Conservation (phyloP, 225 moss, liverwort and hornwort genomes). For the Lunularia cruciata region DNA sequence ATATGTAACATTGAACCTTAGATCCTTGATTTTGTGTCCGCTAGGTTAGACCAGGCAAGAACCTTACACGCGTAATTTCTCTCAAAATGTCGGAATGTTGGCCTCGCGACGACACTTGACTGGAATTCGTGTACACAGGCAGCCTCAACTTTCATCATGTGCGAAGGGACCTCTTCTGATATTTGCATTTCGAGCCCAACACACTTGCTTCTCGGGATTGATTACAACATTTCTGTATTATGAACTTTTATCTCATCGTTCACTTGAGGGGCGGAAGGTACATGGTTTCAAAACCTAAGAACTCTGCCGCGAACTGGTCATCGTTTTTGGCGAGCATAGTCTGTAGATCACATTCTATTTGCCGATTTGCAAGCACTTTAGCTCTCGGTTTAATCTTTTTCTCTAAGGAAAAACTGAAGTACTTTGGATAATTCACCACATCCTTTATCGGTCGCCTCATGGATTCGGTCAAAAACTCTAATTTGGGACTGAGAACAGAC, state of each 20-base stretch:
- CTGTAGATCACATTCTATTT: constrained; percentile 66
- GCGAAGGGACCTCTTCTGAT: too few species aligned
- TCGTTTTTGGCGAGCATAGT: constrained; percentile 80
- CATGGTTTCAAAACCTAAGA: constrained; percentile 70
- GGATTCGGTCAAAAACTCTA: constrained; percentile 60
- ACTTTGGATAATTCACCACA: constrained; percentile 81
- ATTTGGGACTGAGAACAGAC: constrained; percentile 73
- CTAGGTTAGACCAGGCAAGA: too few species aligned
- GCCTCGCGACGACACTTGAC: too few species aligned
- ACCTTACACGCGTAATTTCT: too few species aligned
- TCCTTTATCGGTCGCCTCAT: constrained; percentile 69
- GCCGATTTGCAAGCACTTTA: constrained; percentile 62
- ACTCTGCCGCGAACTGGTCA: constrained; percentile 83
- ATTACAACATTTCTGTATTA: neutral
- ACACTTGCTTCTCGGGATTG: too few species aligned
- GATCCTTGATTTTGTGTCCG: too few species aligned
- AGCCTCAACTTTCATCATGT: too few species aligned
- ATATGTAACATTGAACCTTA: too few species aligned
- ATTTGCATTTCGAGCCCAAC: too few species aligned
- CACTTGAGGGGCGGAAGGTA: constrained; percentile 50
- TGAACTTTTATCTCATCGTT: neutral
- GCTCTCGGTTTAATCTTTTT: constrained; percentile 88
- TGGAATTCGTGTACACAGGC: too few species aligned
- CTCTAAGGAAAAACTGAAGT: constrained; percentile 91
- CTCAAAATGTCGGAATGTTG: too few species aligned